Evolutionary conservation across 1,284 basidiomycete species (phyloP), one percentile per base, ranked within the genome.

Genomic region (Sparassis latifolia): DNA sequence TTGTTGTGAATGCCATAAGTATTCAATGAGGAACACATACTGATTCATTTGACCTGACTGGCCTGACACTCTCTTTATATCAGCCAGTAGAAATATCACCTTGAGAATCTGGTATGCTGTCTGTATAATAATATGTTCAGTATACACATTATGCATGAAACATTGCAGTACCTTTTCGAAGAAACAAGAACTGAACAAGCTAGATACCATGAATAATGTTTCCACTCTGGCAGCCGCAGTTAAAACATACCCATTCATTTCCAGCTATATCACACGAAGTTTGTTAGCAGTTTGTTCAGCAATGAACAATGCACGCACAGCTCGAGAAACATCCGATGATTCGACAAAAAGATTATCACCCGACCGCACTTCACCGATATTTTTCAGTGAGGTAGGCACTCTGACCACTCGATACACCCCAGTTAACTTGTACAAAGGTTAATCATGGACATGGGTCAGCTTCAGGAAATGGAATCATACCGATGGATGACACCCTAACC

Each of bases 31-130:
- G 20, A 20, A 31, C 30, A 49, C 58, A 31, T 49, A 65, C 66
- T 63, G 63, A 12, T 69, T 69, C 47, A 84, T 68, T 10, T 56
- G 52, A 35, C 82, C 82, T 10, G 76, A 73, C 4, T 56, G 52
- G 2, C 74, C 75, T 29, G 74, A 67, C 3, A 68, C 76, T 28
- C 76, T 67, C 49, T 67, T 63, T 30, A 85, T 40, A 41, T 74
- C 67, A 49, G 71, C 70, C 43, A 82, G 65, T 28, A 63, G 64
- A 53, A 86, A 76, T 33, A 84, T 72, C 10, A 68, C 66, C 3
- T 70, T 69, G 12, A 84, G 64, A 10, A 81, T 69, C 29, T 63
- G 58, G 4, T 76, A 72, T 28, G 73, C 63, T 5, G 65, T 67
- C 67, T 70, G 49, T 27, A 39, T n/a, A 12, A 12, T 6, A 37